Conservation (phyloP, 2,329 filamentous ascomycete genomes). For the Penicillium griseofulvum region DNA sequence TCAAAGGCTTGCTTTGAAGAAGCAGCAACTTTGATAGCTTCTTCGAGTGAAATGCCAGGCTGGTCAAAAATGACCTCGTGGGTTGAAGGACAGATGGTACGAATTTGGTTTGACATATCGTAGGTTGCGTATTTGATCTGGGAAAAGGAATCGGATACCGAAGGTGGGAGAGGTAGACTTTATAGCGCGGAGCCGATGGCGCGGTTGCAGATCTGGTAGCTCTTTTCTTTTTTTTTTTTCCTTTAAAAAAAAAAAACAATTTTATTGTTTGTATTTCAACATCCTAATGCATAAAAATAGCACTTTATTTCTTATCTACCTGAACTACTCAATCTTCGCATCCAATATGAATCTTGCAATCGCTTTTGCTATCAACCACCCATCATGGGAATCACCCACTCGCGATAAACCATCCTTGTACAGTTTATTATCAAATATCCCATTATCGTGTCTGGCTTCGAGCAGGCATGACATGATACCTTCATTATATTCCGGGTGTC, state of each 20-base stretch:
- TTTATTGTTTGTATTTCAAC: not conserved
- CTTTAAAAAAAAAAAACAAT: not conserved
- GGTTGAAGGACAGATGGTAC: conserved; percentile 82
- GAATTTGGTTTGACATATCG: conserved; percentile 28
- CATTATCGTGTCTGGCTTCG: conserved; percentile 19
- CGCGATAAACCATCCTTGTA: conserved; percentile 21
- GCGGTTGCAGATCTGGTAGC: conserved; percentile 2
- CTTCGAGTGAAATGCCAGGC: conserved; percentile 56
- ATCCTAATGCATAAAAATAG: not conserved
- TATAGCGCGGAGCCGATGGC: conserved; percentile 6
- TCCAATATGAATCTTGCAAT: not conserved
- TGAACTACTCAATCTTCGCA: not conserved
- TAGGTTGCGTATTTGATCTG: not conserved
- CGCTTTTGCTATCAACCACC: conserved; percentile 15
- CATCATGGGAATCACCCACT: conserved; percentile 22
- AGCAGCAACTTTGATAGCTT: conserved; percentile 24
- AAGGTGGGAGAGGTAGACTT: conserved; percentile 7
- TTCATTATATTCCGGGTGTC: conserved; percentile 49
- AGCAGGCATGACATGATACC: conserved; percentile 38
- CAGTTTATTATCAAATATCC: conserved; percentile 24
- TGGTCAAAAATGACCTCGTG: conserved; percentile 79
- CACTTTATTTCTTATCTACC: not conserved
- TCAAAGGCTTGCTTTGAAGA: conserved; percentile 31
- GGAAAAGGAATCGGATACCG: not conserved
- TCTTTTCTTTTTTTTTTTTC: not conserved